Evolutionary conservation across 768 basidiomycete species (phyloP).

Genomic region (Boletus rubropictus): DNA sequence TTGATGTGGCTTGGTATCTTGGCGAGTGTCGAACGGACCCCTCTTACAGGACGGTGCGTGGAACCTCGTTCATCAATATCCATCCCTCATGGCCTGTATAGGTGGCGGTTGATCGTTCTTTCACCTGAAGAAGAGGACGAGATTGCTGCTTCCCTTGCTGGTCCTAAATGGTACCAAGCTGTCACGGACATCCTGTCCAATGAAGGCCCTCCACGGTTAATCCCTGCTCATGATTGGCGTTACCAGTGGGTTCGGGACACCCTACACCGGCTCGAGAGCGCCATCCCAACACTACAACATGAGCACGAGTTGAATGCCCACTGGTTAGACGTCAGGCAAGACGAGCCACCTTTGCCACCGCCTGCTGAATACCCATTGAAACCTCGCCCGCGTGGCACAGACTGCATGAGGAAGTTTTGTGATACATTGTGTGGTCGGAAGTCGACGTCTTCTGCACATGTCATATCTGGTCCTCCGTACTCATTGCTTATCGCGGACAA

Average conservation of each 20-base stretch:
- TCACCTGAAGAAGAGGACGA: conserved; percentile 92
- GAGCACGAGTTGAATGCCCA: conserved; percentile 50
- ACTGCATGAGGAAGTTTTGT: conserved; percentile 56
- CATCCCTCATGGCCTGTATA: conserved; percentile 25
- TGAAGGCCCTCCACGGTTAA: conserved; percentile 54
- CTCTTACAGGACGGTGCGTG: conserved; percentile 77
- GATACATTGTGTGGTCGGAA: conserved; percentile 44
- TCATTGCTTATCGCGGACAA: conserved; percentile 85
- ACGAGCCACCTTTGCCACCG: conserved; percentile 65
- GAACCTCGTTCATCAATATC: neutral
- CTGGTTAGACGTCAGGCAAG: conserved; percentile 49
- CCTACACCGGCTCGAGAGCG: conserved; percentile 68
- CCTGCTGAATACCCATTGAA: conserved; percentile 73
- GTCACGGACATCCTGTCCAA: conserved; percentile 72
- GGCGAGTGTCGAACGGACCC: conserved; percentile 71
- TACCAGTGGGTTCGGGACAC: conserved; percentile 81
- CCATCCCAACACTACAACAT: conserved; percentile 60
- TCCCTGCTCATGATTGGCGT: conserved; percentile 83
- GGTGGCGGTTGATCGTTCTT: conserved; percentile 83
- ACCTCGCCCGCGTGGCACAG: conserved; percentile 77
- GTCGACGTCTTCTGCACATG: conserved; percentile 42
- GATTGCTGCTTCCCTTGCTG: conserved; percentile 76
- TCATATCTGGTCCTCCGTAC: conserved; percentile 79
- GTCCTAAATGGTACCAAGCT: conserved; percentile 80
- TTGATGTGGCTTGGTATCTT: conserved; percentile 66